Conservation (phyloP, 495 filamentous ascomycete species). For the Daldinia bambusicola region DNA sequence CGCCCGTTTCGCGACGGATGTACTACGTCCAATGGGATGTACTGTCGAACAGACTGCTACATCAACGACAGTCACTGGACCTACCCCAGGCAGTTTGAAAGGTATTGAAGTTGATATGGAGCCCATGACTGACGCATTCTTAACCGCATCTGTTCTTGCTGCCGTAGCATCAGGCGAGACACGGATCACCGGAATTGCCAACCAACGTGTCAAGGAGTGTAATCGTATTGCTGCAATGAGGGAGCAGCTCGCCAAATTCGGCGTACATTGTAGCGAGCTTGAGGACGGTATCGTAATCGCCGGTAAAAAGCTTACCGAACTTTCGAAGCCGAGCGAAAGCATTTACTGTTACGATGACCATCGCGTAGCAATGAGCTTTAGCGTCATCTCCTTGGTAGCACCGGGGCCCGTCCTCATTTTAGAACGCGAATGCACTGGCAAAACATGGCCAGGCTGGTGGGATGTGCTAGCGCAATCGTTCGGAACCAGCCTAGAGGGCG, state of each 20-base stretch:
- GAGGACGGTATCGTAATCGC: constrained; percentile 92
- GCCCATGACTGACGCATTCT: constrained; percentile 98
- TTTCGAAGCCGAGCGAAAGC: constrained; percentile 71
- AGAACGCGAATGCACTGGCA: constrained; percentile 92
- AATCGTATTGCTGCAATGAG: constrained; percentile 98
- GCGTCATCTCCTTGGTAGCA: constrained; percentile 82
- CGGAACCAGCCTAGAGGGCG: constrained; percentile 77
- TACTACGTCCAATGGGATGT: constrained; percentile 94
- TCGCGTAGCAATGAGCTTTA: constrained; percentile 97
- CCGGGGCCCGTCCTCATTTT: constrained; percentile 79
- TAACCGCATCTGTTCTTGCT: constrained; percentile 92
- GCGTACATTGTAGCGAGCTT: constrained; percentile 84
- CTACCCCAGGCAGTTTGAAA: constrained; percentile 75
- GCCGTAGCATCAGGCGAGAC: constrained; percentile 89
- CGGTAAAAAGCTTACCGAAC: constrained; percentile 68
- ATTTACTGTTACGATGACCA: constrained; percentile 98
- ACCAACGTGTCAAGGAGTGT: constrained; percentile 98
- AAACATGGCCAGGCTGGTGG: constrained; percentile 99
- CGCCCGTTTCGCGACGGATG: constrained; percentile 92
- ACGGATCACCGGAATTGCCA: constrained; percentile 93
- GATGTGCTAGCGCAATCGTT: constrained; percentile 83
- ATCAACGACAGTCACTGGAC: constrained; percentile 94
- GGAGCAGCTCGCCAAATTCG: constrained; percentile 94
- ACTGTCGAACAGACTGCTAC: constrained; percentile 81
- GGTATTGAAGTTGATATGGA: constrained; percentile 91